These are phyloP conservation scores for Achlya hypogyna DNA, from an alignment of 352 stramenopile species.

Conservation along the genomic window DNA sequence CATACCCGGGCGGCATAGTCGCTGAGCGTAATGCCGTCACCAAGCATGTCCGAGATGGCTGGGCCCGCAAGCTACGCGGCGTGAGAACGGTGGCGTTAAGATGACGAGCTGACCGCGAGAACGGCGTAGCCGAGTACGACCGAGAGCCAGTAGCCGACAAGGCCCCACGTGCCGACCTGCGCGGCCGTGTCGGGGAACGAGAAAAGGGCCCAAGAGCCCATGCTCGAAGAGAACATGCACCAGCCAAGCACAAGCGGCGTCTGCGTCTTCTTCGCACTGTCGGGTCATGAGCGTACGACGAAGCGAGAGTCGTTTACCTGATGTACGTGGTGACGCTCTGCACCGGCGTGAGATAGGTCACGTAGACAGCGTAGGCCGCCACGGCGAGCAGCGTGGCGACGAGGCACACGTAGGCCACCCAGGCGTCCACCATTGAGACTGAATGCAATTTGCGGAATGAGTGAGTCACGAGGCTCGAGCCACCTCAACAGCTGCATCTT, in stretches of 20 bases:
- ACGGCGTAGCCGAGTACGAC: conserved; percentile 46
- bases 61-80: neutral
- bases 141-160: conserved; percentile 70
- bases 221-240: conserved; percentile 70
- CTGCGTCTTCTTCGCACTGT: conserved; percentile 60
- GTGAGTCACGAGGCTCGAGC: neutral
- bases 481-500: too few relatives aligned
- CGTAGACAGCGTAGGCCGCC: conserved; percentile 49
- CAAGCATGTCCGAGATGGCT: conserved; percentile 27
- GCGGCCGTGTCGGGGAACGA: conserved; percentile 71
- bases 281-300: neutral
- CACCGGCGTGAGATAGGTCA: conserved; percentile 46
- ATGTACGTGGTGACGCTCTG: conserved; percentile 53
- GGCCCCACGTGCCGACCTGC: conserved; percentile 52
- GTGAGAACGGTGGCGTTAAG: too few relatives aligned
- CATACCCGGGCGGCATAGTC: conserved; percentile 48
- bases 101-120: conserved; percentile 23
- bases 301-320: conserved; percentile 27
- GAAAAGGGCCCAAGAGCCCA: conserved; percentile 68
- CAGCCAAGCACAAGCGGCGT: conserved; percentile 46
- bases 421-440: conserved; percentile 37
- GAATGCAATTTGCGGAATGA: neutral
- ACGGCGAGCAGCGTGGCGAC: conserved; percentile 51
- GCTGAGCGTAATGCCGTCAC: conserved; percentile 62
- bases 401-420: conserved; percentile 46